Percentiles rank a stretch among this genome's conserved stretches.
phyloP scores from a whole-genome alignment of 148 eudicot genomes.

The Camellia sinensis region DNA sequence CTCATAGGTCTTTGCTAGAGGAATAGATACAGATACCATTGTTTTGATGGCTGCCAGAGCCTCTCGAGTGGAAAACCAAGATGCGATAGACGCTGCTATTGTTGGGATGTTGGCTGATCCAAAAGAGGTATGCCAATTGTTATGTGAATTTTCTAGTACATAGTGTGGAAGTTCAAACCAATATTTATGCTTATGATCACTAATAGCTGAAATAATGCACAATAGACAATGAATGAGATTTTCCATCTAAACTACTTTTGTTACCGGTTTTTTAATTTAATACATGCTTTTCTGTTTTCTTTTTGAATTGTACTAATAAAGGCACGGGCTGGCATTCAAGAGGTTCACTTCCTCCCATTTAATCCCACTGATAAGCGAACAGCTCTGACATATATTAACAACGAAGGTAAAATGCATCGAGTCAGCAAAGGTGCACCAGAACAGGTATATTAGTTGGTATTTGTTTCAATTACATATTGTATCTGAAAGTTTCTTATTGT shows the following conservation, averaged over 20 bases:
- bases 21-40: constrained; percentile 46
- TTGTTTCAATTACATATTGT: not conserved
- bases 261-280: not conserved
- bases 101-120: constrained; percentile 54
- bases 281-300: not conserved
- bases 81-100: constrained; percentile 59
- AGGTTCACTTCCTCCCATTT: constrained; percentile 60
- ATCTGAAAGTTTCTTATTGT: not conserved
- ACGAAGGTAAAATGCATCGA: constrained; percentile 44
- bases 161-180: not conserved
- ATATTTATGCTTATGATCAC: constrained; percentile 3
- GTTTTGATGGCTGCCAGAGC: constrained; percentile 74
- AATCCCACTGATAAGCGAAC: constrained; percentile 57
- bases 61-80: constrained; percentile 60
- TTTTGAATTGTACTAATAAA: constrained; percentile 11
- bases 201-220: not conserved
- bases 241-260: not conserved
- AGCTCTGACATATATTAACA: constrained; percentile 53
- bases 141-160: not conserved
- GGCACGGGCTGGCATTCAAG: constrained; percentile 57
- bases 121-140: constrained; percentile 40
- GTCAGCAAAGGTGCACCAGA: constrained; percentile 64
- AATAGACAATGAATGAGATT: not conserved
- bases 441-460: constrained; percentile 22
- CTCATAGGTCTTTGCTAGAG: constrained; percentile 43